These are phyloP conservation scores for Aspergillus novofumigatus DNA, from an alignment of 2,329 filamentous ascomycete species.

Conservation along the genomic window DNA sequence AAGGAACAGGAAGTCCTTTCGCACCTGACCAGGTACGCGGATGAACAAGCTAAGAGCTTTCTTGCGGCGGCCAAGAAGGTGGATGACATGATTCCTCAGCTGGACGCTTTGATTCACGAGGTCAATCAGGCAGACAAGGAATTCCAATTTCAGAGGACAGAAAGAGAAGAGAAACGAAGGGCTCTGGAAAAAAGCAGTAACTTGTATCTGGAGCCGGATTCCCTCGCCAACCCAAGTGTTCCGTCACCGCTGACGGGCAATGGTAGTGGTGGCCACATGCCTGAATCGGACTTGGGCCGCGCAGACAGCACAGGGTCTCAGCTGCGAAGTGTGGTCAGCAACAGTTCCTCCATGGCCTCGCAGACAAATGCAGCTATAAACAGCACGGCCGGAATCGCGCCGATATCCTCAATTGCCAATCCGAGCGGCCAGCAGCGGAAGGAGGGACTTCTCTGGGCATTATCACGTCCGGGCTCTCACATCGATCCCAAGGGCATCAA, in stretches of 20 bases:
- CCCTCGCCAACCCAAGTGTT: constrained; percentile 41
- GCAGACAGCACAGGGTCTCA: constrained; percentile 72
- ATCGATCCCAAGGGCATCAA: constrained; percentile 93
- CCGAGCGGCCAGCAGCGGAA: constrained; percentile 66
- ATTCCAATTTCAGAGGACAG: constrained; percentile 90
- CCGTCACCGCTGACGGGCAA: constrained; percentile 31
- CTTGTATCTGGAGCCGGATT: constrained; percentile 66
- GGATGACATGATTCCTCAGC: constrained; percentile 77
- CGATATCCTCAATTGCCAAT: background rate
- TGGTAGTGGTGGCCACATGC: constrained; percentile 50
- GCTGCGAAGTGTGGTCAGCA: constrained; percentile 49
- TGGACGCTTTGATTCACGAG: constrained; percentile 82
- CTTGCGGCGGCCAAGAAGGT: constrained; percentile 80
- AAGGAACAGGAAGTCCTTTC: constrained; percentile 97
- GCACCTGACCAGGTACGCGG: constrained; percentile 89
- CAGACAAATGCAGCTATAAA: constrained; percentile 34
- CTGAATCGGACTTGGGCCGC: constrained; percentile 66
- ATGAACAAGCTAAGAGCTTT: constrained; percentile 80
- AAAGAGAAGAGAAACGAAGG: constrained; percentile 89
- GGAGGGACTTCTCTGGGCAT: constrained; percentile 89
- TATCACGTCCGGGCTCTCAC: constrained; percentile 88
- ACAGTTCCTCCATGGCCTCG: constrained; percentile 43
- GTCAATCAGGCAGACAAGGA: constrained; percentile 95
- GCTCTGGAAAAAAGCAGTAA: constrained; percentile 83
- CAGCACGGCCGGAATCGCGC: constrained; percentile 9